Conservation (phyloP, 495 filamentous ascomycete genomes). For the Penicillium diatomitis region DNA sequence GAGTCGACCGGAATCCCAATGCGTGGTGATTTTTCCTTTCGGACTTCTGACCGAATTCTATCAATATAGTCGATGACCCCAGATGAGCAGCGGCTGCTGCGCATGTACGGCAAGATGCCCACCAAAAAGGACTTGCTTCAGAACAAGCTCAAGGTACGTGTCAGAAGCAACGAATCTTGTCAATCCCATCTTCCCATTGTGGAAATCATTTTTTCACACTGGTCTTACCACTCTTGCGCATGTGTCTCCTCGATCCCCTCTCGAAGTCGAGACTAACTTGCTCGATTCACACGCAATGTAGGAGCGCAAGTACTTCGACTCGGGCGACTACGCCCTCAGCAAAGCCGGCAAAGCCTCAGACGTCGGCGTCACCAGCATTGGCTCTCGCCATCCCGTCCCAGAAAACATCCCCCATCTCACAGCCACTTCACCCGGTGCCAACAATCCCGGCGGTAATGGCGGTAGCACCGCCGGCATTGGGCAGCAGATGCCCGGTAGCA, state of each 20-base stretch:
- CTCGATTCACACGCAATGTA: conserved; percentile 17
- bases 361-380: conserved; percentile 86
- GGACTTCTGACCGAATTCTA: too few relatives aligned
- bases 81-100: conserved; percentile 91
- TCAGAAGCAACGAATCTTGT: too few relatives aligned
- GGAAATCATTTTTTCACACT: neutral
- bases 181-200: too few relatives aligned
- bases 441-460: conserved; percentile 30
- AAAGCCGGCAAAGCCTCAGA: conserved; percentile 97
- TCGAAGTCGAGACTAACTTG: neutral
- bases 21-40: too few relatives aligned
- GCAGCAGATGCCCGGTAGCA: conserved; percentile 36
- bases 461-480: conserved; percentile 35
- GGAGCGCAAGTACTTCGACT: conserved; percentile 99
- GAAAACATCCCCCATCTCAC: conserved; percentile 92
- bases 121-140: conserved; percentile 93
- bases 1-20: conserved; percentile 25
- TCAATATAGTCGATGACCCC: conserved; percentile 62
- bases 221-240: neutral
- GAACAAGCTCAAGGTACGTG: conserved; percentile 78
- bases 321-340: conserved; percentile 92
- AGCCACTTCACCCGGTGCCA: conserved; percentile 57
- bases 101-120: conserved; percentile 92
- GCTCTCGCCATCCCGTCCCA: conserved; percentile 86
- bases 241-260: too few relatives aligned